Conservation (phyloP, 768 basidiomycete genomes). For the Trametes coccinea region DNA sequence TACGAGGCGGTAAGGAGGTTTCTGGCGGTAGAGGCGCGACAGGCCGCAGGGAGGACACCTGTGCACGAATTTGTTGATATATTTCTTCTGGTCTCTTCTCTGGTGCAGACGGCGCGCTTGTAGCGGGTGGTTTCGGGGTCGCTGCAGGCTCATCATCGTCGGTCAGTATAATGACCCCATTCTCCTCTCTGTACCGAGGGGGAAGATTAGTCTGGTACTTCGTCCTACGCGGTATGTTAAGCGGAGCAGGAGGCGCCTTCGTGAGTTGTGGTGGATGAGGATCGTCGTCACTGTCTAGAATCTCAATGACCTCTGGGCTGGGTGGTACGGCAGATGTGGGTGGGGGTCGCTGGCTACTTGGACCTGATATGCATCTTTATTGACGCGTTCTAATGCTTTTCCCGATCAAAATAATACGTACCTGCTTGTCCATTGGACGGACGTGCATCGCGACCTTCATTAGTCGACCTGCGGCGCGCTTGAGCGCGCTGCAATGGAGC, state of each 20-base stretch:
- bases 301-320: slow-evolving; percentile 11
- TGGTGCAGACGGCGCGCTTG: background rate
- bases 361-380: no score
- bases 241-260: background rate
- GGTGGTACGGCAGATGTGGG: background rate
- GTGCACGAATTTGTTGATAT: no score
- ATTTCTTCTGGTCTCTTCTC: background rate
- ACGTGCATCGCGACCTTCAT: background rate
- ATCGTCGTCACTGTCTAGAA: slow-evolving; percentile 10
- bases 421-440: no score
- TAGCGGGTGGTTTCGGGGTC: background rate
- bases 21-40: no score
- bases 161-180: slow-evolving; percentile 1
- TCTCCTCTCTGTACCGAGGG: slow-evolving; percentile 3
- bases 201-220: background rate
- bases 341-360: background rate
- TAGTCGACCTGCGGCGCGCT: background rate
- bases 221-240: background rate
- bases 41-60: no score
- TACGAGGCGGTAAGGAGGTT: no score
- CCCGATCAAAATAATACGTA: no score
- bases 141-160: background rate
- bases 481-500: background rate
- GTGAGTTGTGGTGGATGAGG: background rate
- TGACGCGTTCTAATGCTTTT: no score